These are phyloP conservation scores for Suillus hirtellus DNA, from an alignment of 768 basidiomycete species.

Conservation along the genomic window DNA sequence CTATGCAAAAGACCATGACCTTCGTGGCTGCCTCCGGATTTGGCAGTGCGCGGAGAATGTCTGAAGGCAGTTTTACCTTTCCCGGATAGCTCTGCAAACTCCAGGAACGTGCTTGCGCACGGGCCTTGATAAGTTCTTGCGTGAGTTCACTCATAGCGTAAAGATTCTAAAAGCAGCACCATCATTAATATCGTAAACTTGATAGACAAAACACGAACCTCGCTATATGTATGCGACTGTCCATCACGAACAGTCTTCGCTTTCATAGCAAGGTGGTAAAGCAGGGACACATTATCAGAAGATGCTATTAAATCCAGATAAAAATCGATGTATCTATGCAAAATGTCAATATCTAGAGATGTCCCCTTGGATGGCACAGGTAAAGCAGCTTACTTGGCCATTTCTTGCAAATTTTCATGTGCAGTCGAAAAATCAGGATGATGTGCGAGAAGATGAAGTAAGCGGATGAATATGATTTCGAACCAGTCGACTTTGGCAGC, in stretches of 20 bases:
- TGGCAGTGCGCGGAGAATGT: conserved; percentile 76
- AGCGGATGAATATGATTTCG: conserved; percentile 81
- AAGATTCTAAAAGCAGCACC: conserved; percentile 58
- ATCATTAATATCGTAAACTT: not conserved
- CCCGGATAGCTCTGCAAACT: conserved; percentile 77
- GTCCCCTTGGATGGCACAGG: not conserved
- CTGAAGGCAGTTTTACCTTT: conserved; percentile 74
- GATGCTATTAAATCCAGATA: conserved; percentile 78
- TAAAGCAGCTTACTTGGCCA: conserved; percentile 65
- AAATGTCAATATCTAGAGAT: conserved; percentile 3
- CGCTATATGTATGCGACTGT: conserved; percentile 63
- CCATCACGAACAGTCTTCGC: conserved; percentile 87
- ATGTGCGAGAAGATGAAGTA: conserved; percentile 87
- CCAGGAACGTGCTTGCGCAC: conserved; percentile 69
- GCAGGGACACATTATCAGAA: conserved; percentile 79
- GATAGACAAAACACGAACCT: conserved; percentile 47
- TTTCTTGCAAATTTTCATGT: conserved; percentile 70
- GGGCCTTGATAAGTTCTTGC: conserved; percentile 78
- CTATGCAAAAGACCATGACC: conserved; percentile 35
- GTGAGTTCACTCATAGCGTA: conserved; percentile 88
- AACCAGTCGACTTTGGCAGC: conserved; percentile 64
- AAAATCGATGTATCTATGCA: conserved; percentile 79
- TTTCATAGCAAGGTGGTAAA: conserved; percentile 80
- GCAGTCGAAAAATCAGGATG: conserved; percentile 86
- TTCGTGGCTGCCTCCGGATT: conserved; percentile 64